These are phyloP conservation scores for Cenococcum geophilum DNA, from an alignment of 495 filamentous ascomycete species.

Conservation along the genomic window DNA sequence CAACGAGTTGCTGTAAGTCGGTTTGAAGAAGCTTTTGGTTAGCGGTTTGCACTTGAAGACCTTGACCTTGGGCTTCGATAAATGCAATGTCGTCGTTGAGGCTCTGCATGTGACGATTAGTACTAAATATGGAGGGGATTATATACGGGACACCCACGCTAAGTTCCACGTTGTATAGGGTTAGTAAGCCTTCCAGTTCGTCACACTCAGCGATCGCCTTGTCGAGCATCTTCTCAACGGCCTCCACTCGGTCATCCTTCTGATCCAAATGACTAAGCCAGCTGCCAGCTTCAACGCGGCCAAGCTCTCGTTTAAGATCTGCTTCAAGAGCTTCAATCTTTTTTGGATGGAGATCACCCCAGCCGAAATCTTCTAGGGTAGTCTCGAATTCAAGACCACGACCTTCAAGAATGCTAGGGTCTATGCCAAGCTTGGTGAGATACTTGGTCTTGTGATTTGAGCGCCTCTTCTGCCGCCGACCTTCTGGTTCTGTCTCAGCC, in stretches of 20 bases:
- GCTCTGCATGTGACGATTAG: conserved; percentile 51
- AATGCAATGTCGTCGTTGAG: conserved; percentile 92
- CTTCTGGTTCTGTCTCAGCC: conserved; percentile 39
- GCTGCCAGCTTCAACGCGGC: conserved; percentile 82
- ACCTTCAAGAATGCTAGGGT: conserved; percentile 60
- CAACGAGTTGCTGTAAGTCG: conserved; percentile 73
- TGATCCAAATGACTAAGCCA: conserved; percentile 86
- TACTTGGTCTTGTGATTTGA: conserved; percentile 73
- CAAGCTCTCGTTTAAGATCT: conserved; percentile 80
- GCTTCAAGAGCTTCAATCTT: conserved; percentile 77
- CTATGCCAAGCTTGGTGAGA: conserved; percentile 67
- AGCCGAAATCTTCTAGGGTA: conserved; percentile 81
- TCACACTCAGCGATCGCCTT: conserved; percentile 88
- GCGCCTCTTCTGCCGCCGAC: conserved; percentile 54
- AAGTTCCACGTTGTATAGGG: conserved; percentile 88
- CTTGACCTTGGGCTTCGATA: conserved; percentile 94
- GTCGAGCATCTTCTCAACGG: conserved; percentile 77
- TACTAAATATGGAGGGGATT: neutral
- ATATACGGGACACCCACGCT: conserved; percentile 55
- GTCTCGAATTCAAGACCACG: conserved; percentile 67
- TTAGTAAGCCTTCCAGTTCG: conserved; percentile 86
- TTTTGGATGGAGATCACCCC: conserved; percentile 65
- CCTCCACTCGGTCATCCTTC: conserved; percentile 79
- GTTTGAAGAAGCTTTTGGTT: conserved; percentile 92
- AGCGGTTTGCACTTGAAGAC: conserved; percentile 90